phyloP scores from a whole-genome alignment of 495 filamentous ascomycete species.

The Annulohypoxylon bovei region DNA sequence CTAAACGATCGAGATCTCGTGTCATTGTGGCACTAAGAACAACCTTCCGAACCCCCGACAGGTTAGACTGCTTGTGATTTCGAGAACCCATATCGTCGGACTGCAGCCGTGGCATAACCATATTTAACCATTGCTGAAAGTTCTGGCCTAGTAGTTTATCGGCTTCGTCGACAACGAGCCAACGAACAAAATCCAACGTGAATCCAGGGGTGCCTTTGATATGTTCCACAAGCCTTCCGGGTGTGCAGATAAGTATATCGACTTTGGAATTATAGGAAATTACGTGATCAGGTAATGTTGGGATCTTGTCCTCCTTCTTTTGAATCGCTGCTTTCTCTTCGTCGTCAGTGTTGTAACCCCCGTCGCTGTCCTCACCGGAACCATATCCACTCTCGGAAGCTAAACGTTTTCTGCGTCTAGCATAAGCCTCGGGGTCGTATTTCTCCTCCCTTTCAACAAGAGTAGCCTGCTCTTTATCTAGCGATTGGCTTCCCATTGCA shows the following conservation, averaged over 20 bases:
- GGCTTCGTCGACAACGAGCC: conserved; percentile 93
- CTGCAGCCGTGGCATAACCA: conserved; percentile 73
- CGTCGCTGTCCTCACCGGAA: conserved; percentile 26
- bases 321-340: conserved; percentile 42
- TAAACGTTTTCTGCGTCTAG: conserved; percentile 37
- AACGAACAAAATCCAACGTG: conserved; percentile 75
- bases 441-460: conserved; percentile 71
- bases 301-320: conserved; percentile 44
- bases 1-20: conserved; percentile 81
- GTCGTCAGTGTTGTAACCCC: conserved; percentile 45
- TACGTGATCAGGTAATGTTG: conserved; percentile 68
- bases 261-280: conserved; percentile 72
- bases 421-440: conserved; percentile 50
- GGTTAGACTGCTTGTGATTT: conserved; percentile 61
- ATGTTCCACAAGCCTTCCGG: conserved; percentile 92
- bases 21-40: conserved; percentile 95
- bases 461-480: conserved; percentile 76
- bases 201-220: conserved; percentile 85
- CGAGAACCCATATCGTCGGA: conserved; percentile 51
- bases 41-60: conserved; percentile 70
- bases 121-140: conserved; percentile 89
- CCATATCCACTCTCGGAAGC: conserved; percentile 21
- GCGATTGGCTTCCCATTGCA: conserved; percentile 78
- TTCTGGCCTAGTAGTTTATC: conserved; percentile 90
- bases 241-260: conserved; percentile 91